Evolutionary conservation across 2,329 filamentous ascomycete species (phyloP), one percentile per base, ranked within the genome.

Genomic region (Aspergillus ustus): DNA sequence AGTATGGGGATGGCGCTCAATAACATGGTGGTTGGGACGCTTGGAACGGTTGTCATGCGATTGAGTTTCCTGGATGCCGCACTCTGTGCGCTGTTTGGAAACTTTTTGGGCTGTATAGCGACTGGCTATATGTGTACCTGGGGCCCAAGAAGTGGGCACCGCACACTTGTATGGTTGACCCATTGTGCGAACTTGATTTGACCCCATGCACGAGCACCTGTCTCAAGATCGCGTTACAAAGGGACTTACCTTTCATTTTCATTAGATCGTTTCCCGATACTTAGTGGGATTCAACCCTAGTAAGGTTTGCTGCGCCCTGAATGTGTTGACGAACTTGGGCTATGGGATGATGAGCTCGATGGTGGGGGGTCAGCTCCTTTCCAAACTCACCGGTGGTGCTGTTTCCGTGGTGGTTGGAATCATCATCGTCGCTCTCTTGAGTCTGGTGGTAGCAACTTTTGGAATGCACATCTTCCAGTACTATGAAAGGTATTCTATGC

Each of bases 281-380:
- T 78, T 78, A 52, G 78, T 80, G 77, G 78, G 78, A 6, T 80
- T 79, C 62, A 79, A 75, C 44, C 77, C 78, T 9, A 75, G 72
- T 62, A 79, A 78, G 64, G 63, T 79, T 37, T 76, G 68, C 69
- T 78, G 71, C 64, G 67, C 73, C 4, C 65, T 81, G 25, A 80
- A 80, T 53, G 71, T 81, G 17, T 68, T 81, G 34, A 78, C 78
- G 53, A 78, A 78, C 67, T 54, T 80, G 19, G 79, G 79, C 15
- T 81, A 78, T 49, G 73, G 76, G 34, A 79, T 80, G 70, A 74
- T 81, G 57, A 78, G 77, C 65, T 72, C 72, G 40, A 75, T 79
- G 29, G 71, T 80, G n/a, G 78, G 77, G 48, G 79, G 79, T 5
- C 78, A 81, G 60, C 71, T 81, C n/a, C 69, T 81, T 19, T 80